These are phyloP conservation scores for Cubamyces lactineus DNA, from an alignment of 768 basidiomycete genomes.

Conservation along the genomic window DNA sequence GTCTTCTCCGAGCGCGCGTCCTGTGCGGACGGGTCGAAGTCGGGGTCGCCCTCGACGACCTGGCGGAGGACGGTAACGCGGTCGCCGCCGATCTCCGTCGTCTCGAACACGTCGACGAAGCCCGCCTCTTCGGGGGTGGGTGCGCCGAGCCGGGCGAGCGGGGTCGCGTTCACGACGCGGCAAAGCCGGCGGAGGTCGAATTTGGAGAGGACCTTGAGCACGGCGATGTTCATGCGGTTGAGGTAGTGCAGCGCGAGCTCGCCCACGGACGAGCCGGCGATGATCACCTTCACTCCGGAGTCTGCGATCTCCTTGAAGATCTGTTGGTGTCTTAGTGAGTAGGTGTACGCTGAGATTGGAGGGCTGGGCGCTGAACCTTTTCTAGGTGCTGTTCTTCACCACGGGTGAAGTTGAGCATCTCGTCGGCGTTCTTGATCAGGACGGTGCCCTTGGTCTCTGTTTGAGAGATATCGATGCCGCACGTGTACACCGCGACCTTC, in stretches of 20 bases:
- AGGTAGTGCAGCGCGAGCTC: conserved; percentile 98
- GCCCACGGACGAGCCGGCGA: conserved; percentile 91
- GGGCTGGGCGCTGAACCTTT: conserved; percentile 51
- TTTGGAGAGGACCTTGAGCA: conserved; percentile 96
- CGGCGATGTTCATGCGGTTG: conserved; percentile 90
- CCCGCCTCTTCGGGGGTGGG: conserved; percentile 98
- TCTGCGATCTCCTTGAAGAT: conserved; percentile 98
- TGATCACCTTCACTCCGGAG: conserved; percentile 90
- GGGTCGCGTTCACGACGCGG: conserved; percentile 95
- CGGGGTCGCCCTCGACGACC: conserved; percentile 64
- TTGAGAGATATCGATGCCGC: conserved; percentile 89
- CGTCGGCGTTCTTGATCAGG: conserved; percentile 90
- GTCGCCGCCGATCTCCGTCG: conserved; percentile 95
- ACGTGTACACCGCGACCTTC: conserved; percentile 96
- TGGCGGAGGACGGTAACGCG: conserved; percentile 96
- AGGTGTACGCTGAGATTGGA: neutral
- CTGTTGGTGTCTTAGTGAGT: conserved; percentile 44
- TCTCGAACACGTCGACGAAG: conserved; percentile 91
- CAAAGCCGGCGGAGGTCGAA: conserved; percentile 95
- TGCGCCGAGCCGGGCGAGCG: conserved; percentile 92
- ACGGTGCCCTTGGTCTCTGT: conserved; percentile 99
- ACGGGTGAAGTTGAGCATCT: conserved; percentile 95
- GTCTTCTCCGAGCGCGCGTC: conserved; percentile 64
- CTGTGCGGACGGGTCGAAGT: conserved; percentile 50
- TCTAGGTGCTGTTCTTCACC: conserved; percentile 98